phyloP scores from a whole-genome alignment of 139 green algal genomes.

The Trebouxia sp. region DNA sequence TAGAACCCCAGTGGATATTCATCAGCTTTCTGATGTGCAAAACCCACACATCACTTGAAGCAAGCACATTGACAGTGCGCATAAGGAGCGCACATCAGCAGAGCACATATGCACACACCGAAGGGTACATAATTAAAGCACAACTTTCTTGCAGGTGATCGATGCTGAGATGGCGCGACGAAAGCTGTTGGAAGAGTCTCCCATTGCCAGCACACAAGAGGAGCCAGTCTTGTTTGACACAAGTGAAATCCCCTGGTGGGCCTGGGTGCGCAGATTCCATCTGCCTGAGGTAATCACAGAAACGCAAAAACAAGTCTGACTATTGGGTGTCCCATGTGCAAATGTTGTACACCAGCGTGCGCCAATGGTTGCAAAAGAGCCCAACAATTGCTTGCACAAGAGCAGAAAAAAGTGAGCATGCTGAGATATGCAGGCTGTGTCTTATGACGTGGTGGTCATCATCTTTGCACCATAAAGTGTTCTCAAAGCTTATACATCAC shows the following conservation, averaged over 20 bases:
- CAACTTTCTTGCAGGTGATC: constrained; percentile 74
- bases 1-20: background rate
- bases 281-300: constrained; percentile 87
- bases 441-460: too few relatives aligned
- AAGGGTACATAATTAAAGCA: background rate
- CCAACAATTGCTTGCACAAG: too few relatives aligned
- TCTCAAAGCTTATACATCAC: too few relatives aligned
- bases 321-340: too few relatives aligned
- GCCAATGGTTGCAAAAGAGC: too few relatives aligned
- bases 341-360: too few relatives aligned
- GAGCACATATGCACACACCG: background rate
- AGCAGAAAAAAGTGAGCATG: too few relatives aligned
- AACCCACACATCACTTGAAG: background rate
- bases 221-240: constrained; percentile 94
- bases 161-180: constrained; percentile 89
- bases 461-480: too few relatives aligned
- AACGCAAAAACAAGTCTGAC: too few relatives aligned
- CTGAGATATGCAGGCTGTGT: too few relatives aligned
- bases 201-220: constrained; percentile 82
- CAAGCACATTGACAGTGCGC: too few relatives aligned
- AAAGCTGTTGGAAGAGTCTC: constrained; percentile 81
- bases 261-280: constrained; percentile 93
- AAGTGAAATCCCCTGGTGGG: constrained; percentile 91
- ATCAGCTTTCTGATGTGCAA: background rate
- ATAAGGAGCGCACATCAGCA: background rate